Evolutionary conservation across 2,329 filamentous ascomycete species (phyloP).

Genomic region (Chaetomium strumarium): DNA sequence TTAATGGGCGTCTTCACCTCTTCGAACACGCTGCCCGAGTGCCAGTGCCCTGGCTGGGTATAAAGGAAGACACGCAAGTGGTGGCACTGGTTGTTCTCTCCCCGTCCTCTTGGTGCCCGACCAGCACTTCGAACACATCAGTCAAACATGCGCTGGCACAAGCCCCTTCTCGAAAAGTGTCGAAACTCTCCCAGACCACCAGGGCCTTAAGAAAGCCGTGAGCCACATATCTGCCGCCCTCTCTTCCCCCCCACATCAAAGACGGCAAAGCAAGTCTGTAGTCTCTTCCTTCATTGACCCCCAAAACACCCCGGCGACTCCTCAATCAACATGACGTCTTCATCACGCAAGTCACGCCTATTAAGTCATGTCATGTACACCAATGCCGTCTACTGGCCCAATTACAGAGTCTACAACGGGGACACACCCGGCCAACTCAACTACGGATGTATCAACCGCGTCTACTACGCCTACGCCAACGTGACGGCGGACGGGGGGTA

Average conservation of each 20-base stretch:
- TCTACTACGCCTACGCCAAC: slow-evolving; percentile 79
- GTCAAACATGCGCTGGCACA: slow-evolving; percentile 22
- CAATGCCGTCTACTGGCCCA: slow-evolving; percentile 83
- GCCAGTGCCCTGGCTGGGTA: slow-evolving; percentile 15
- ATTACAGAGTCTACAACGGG: slow-evolving; percentile 65
- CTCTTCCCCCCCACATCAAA: not conserved
- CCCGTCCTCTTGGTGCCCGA: slow-evolving; percentile 24
- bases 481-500: slow-evolving; percentile 67
- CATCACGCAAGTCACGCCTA: slow-evolving; percentile 42
- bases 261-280: not conserved
- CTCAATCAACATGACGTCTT: slow-evolving; percentile 19
- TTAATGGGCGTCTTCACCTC: slow-evolving; percentile 14
- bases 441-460: slow-evolving; percentile 70
- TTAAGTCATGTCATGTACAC: slow-evolving; percentile 51
- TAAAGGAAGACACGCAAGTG: slow-evolving; percentile 20
- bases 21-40: slow-evolving; percentile 8
- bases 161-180: slow-evolving; percentile 9
- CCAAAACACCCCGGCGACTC: not conserved
- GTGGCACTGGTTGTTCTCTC: slow-evolving; percentile 10
- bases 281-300: not conserved
- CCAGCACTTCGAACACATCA: slow-evolving; percentile 19
- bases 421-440: slow-evolving; percentile 69
- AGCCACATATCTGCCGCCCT: slow-evolving; percentile 7
- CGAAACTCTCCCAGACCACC: slow-evolving; percentile 12
- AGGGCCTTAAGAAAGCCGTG: slow-evolving; percentile 11